Base-by-base conservation (phyloP, 768 basidiomycete species). In the Trametes maxima region DNA sequence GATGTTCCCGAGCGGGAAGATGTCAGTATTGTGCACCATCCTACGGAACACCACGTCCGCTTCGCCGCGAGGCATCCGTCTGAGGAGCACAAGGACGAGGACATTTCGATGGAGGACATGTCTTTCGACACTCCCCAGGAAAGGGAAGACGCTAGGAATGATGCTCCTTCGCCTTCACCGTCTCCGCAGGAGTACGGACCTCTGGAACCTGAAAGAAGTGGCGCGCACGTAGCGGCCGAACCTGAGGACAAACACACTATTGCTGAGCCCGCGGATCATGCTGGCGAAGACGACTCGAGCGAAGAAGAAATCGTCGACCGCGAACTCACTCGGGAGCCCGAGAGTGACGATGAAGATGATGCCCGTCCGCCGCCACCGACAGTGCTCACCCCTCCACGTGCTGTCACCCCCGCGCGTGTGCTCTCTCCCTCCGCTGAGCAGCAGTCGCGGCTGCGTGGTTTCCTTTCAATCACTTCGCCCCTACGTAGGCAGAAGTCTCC, bases 1-100 rank as follows among this genome's bases (percentile, higher is more conserved):
- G 62, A 64, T 19, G 57, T 56, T 2, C 57, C 52, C 5, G 45
- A 57, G 21, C 13, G 25, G 14, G 94, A 98, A 76, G 97, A 98
- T 78, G 85, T 85, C 70, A 92, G 94, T 79, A 81, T 24, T 17
- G 54, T 24, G 16, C 54, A 62, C 11, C 40, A 52, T 19, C 48
- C 44, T 46, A 16, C 16, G 3, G 55, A 39, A 8, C 45, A 57
- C 44, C 61, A 58, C 19, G 61, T 62, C 1, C 55, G 61, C 36
- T 62, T 62, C 37, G 55, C 51, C 16, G 56, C 50, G 10, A 40
- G 25, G 21, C 43, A 46, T 73, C 82, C 14, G 1, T 60, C 59
- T 24, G 56, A 47, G 8, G 28, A 47, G 2, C 39, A 25, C 42
- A 36, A 54, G 40, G 24, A 40, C 4, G 54, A 54, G 21, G 63